Conservation (phyloP, 345 rosid species). For the Schrenkiella parvula region DNA sequence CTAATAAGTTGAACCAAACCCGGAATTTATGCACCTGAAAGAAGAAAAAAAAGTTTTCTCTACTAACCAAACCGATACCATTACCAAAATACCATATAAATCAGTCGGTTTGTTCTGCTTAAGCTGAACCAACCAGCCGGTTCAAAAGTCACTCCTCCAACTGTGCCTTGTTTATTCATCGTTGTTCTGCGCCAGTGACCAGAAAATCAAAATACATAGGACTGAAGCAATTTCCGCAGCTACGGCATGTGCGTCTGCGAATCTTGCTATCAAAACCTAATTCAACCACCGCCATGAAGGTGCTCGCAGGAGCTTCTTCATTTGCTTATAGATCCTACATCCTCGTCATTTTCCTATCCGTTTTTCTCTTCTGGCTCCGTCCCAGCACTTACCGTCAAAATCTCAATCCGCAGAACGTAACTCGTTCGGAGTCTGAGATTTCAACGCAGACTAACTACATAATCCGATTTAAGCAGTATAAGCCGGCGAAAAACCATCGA, state of each 20-base stretch:
- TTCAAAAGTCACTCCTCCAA: slow-evolving; percentile 14
- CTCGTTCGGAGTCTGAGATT: slow-evolving; percentile 14
- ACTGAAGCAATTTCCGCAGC: slow-evolving; percentile 8
- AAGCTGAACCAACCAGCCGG: slow-evolving; percentile 13
- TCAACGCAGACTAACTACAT: slow-evolving; percentile 42
- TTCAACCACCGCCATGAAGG: slow-evolving; percentile 24
- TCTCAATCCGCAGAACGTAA: slow-evolving; percentile 18
- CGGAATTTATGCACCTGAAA: too few relatives aligned
- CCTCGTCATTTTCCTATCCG: slow-evolving; percentile 16
- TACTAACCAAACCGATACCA: background rate
- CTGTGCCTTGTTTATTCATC: background rate
- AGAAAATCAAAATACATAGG: background rate
- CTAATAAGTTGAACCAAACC: too few relatives aligned
- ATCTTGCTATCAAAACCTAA: slow-evolving; percentile 4
- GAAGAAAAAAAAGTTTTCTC: too few relatives aligned
- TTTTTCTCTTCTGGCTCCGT: slow-evolving; percentile 39
- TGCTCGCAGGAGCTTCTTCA: background rate
- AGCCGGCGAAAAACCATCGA: slow-evolving; percentile 47
- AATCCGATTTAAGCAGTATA: slow-evolving; percentile 73
- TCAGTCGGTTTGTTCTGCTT: background rate
- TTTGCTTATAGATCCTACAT: background rate
- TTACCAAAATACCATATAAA: background rate
- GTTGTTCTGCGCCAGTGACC: background rate
- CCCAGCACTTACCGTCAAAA: slow-evolving; percentile 23
- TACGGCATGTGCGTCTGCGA: slow-evolving; percentile 14